Percentiles rank a stretch among this genome's conserved stretches.
Evolutionary conservation across 2,329 filamentous ascomycete species (phyloP).

Genomic region (Exophiala sp.): DNA sequence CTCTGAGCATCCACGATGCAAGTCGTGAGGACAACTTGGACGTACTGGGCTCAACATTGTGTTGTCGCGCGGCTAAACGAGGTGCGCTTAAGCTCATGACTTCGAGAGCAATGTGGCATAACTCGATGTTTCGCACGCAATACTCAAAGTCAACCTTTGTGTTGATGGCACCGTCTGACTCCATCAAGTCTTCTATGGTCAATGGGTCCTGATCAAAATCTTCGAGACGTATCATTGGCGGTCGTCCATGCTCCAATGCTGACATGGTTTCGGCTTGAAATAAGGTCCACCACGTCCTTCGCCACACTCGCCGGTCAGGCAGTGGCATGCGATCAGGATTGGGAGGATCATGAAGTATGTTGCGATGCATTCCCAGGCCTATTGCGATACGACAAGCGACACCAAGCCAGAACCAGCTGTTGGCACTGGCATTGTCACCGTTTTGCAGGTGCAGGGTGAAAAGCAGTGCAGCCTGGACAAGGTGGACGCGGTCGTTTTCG

Average conservation of each 20-base stretch:
- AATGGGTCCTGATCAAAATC: conserved; percentile 35
- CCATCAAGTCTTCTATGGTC: conserved; percentile 43
- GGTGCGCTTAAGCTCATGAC: conserved; percentile 10
- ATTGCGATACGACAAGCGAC: conserved; percentile 49
- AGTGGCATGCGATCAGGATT: conserved; percentile 31
- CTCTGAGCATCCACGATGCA: conserved; percentile 4
- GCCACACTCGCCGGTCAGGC: conserved; percentile 41
- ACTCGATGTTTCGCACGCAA: conserved; percentile 45
- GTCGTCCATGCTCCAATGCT: conserved; percentile 46
- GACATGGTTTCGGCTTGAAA: conserved; percentile 43
- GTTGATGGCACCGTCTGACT: conserved; percentile 41
- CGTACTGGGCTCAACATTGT: background rate
- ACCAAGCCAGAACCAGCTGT: conserved; percentile 51
- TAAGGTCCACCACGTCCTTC: conserved; percentile 41
- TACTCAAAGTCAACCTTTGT: conserved; percentile 39
- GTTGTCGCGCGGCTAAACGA: background rate
- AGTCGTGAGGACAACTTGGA: conserved; percentile 1
- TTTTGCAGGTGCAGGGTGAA: conserved; percentile 53
- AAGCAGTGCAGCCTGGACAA: conserved; percentile 51
- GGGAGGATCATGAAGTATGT: conserved; percentile 36
- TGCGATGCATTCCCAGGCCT: conserved; percentile 51
- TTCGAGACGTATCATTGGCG: conserved; percentile 44
- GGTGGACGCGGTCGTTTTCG: conserved; percentile 49
- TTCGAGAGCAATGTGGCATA: conserved; percentile 46
- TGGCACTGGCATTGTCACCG: conserved; percentile 51